Evolutionary conservation across 83 land plant genomes (phyloP), one percentile per base, ranked within the genome.

Genomic region (Picea mariana): DNA sequence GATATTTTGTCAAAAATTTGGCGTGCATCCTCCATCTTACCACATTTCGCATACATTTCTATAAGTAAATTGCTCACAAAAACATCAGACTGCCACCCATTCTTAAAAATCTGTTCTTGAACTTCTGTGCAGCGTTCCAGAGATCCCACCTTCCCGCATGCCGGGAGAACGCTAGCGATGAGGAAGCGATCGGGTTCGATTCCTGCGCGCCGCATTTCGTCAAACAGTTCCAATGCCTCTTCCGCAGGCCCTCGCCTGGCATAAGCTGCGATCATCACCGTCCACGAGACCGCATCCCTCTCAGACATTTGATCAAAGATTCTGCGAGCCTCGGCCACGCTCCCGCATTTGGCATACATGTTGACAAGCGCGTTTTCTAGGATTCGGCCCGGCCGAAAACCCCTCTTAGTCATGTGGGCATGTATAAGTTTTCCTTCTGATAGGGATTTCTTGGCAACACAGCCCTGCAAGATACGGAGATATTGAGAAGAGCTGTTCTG

Each of bases 21-120:
- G 18, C 13, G 34, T 3, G 85, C 89, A 79, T 82, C 60, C 49
- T 47, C 44, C 59, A 84, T 76, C 78, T 81, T 79, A 12, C 89
- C 89, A 76, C 92, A 90, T 16, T 82, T 83, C 27, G 84, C 80
- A 75, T 90, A 90, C 90, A 90, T 85, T 64, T 85, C 87, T 15
- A 77, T 34, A 1, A 90, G 83, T 38, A 86, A 52, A 81, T 87
- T 85, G 15, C 80, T 27, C 76, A 90, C 42, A 68, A 83, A 52
- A 2, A 31, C 0, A 23, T 81, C 62, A 4, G 82, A 18, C 23
- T 82, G 86, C 24, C 85, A 58, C 12, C 84, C 76, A 42, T 75
- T 62, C 62, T 82, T 84, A 24, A 89, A 62, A 49, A 81, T 79
- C 24, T 72, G 77, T n/a, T 84, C 82, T 85, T 90, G 89, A 5